phyloP scores from a whole-genome alignment of 2,329 filamentous ascomycete genomes.

The Macrophomina phaseolina region DNA sequence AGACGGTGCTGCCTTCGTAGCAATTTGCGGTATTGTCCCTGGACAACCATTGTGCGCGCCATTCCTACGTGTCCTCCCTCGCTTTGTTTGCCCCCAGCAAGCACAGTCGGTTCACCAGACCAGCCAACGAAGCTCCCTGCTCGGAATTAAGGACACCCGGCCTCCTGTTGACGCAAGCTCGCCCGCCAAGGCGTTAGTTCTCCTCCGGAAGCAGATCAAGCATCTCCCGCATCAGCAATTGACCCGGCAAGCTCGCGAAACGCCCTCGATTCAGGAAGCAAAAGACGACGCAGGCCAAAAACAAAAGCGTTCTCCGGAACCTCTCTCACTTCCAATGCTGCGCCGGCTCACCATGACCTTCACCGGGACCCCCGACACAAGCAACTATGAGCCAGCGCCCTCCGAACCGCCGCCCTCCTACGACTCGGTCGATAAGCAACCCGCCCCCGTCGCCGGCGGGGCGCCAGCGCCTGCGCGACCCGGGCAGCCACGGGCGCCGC shows the following conservation, averaged over 20 bases:
- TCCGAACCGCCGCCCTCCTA: conserved; percentile 53
- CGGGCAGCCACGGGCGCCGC: conserved; percentile 58
- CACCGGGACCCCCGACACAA: conserved; percentile 6
- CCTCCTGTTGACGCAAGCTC: conserved; percentile 14
- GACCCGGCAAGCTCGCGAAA: not conserved
- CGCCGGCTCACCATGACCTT: conserved; percentile 25
- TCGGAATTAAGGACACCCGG: conserved; percentile 16
- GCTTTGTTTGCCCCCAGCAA: conserved; percentile 6
- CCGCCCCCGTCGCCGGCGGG: conserved; percentile 29
- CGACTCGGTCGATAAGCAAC: conserved; percentile 41
- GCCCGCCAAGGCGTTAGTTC: conserved; percentile 12
- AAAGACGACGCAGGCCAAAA: not conserved
- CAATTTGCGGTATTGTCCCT: not conserved
- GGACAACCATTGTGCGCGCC: not conserved
- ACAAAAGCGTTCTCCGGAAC: not conserved
- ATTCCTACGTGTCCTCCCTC: conserved; percentile 8
- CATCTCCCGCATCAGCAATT: conserved; percentile 22
- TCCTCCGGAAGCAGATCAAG: conserved; percentile 22
- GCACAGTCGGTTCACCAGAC: not conserved
- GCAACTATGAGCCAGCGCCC: conserved; percentile 33
- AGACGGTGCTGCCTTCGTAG: not conserved
- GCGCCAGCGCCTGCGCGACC: conserved; percentile 37
- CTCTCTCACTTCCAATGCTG: not conserved
- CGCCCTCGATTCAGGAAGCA: not conserved
- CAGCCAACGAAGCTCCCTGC: conserved; percentile 12